Evolutionary conservation across 129 eudicot genomes (phyloP), one percentile per base, ranked within the genome.

Genomic region (Saposhnikovia divaricata): DNA sequence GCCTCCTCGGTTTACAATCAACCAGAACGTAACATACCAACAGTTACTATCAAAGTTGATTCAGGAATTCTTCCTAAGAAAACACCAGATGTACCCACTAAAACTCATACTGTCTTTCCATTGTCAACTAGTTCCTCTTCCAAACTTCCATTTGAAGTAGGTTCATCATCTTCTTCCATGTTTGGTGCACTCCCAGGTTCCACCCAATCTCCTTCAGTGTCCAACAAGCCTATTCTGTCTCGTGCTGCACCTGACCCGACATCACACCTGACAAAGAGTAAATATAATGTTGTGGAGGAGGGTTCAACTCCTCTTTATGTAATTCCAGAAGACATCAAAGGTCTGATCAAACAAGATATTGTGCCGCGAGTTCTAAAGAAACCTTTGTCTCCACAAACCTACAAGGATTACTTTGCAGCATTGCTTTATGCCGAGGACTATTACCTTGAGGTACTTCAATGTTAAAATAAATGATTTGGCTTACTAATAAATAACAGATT

Each of bases 371-470:
- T 77, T 57, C 76, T 80, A 37, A 80, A 70, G 74, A 80, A 68
- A 68, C 87, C 84, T 31, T 61, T 84, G 76, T 76, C 87, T 51
- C 78, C 69, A 21, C 46, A 77, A 18, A 75, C 87, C 0, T 84
- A 80, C 78, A 80, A 80, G 73, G 81, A 80, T 51, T 84, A 68
- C 87, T 84, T 84, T 80, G 81, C 74, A 8, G 75, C 83, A 25
- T 39, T 84, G 72, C 86, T 84, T 27, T 80, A 84, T 84, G 83
- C 83, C 9, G 86, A 83, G 63, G 87, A 84, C 68, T 70, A 70
- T 57, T 77, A 84, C 75, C 44, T 80, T 46, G 79, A 77, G 87
- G 87, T 84, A 77, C 39, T 71, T 71, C 31, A 71, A 39, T 8
- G 15, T 25, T n/a, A 9, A n/a, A 9, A 10, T 10, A 25, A n/a